These are phyloP conservation scores for Monosporozyma aerobia DNA, from an alignment of 805 yeast species.

Conservation along the genomic window DNA sequence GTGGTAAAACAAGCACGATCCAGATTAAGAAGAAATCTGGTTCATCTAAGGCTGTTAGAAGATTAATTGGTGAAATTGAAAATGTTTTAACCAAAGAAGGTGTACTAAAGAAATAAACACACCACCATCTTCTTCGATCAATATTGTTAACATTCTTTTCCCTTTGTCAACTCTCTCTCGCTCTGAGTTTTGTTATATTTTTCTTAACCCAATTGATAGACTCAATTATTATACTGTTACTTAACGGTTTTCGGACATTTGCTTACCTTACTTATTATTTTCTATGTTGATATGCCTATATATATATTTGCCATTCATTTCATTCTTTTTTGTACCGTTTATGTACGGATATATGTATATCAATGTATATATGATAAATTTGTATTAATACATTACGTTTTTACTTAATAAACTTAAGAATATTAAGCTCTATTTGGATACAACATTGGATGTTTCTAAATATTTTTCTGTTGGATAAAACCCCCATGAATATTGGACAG, in stretches of 20 bases:
- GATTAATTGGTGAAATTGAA: constrained; percentile 52
- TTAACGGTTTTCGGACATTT: neutral
- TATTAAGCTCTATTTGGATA: neutral
- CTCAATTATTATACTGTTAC: neutral
- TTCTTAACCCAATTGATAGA: neutral
- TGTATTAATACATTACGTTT: neutral
- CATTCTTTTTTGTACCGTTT: neutral
- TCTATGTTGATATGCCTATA: neutral
- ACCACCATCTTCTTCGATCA: no score
- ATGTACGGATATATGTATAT: neutral
- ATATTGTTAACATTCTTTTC: neutral
- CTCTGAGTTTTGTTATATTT: neutral
- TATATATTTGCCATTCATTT: neutral
- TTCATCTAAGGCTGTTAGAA: constrained; percentile 50
- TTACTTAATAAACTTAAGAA: neutral
- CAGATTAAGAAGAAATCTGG: constrained; percentile 58
- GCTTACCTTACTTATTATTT: neutral
- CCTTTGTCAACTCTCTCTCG: neutral
- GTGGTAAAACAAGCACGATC: constrained; percentile 44
- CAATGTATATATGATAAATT: neutral
- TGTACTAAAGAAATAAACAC: constrained; percentile 24
- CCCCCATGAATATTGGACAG: constrained; percentile 30
- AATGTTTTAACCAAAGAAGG: constrained; percentile 58
- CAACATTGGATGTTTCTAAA: neutral
- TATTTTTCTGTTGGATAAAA: constrained; percentile 10